phyloP scores from a whole-genome alignment of 345 rosid species.

The Salix exigua region DNA sequence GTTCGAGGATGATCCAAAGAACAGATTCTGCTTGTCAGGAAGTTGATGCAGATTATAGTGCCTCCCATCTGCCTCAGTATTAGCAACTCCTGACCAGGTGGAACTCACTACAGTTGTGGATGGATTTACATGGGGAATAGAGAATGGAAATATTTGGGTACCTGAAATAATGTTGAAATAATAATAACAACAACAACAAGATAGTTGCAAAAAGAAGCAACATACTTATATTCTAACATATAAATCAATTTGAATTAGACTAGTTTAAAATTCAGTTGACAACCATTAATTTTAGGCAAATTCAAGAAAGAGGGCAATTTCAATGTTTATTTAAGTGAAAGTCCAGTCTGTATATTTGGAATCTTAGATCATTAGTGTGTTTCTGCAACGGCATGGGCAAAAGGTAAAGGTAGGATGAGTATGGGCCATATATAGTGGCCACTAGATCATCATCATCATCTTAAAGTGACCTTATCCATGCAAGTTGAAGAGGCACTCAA shows the following conservation, averaged over 20 bases:
- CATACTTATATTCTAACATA: background rate
- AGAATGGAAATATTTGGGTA: conserved; percentile 40
- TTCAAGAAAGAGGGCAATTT: background rate
- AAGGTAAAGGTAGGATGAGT: background rate
- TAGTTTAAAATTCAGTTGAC: background rate
- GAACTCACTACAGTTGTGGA: conserved; percentile 36
- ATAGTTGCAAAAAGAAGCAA: background rate
- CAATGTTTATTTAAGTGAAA: background rate
- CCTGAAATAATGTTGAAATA: conserved; percentile 30
- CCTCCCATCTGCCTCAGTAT: conserved; percentile 24
- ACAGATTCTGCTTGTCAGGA: conserved; percentile 28
- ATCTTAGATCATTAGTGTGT: background rate
- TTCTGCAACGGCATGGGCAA: background rate
- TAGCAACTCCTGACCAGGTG: conserved; percentile 40
- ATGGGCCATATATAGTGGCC: background rate
- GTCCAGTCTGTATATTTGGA: background rate
- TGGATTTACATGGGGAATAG: conserved; percentile 49
- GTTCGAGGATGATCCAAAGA: conserved; percentile 40
- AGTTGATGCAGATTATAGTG: conserved; percentile 28
- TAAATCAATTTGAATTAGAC: background rate
- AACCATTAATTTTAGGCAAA: background rate
- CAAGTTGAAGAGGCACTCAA: conserved; percentile 11
- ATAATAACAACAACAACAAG: background rate
- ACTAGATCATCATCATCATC: conserved; percentile 10
- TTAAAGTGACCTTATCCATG: background rate